phyloP scores from a whole-genome alignment of 495 filamentous ascomycete species.

The Neurospora sp. region DNA sequence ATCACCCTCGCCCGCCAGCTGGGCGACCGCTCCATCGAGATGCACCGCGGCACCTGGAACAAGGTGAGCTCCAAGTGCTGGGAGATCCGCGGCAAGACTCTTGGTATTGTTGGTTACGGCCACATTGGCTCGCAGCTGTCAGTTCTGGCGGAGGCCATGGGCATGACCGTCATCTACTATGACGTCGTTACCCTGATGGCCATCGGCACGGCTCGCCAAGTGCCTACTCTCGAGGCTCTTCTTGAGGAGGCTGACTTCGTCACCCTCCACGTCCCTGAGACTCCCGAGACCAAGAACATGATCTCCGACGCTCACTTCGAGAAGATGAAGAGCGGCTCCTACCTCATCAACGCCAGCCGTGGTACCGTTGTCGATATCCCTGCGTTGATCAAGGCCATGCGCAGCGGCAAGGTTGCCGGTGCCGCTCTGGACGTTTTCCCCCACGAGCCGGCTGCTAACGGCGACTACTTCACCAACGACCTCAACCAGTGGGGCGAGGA shows the following conservation, averaged over 20 bases:
- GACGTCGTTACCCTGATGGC: conserved; percentile 91
- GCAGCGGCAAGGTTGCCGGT: conserved; percentile 79
- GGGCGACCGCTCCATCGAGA: conserved; percentile 85
- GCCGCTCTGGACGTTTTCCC: conserved; percentile 96
- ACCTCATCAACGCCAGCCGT: conserved; percentile 91
- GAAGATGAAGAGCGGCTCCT: conserved; percentile 84
- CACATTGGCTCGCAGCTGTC: conserved; percentile 97
- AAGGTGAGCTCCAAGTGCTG: conserved; percentile 94
- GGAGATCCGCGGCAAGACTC: conserved; percentile 95
- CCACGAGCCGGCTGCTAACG: conserved; percentile 85
- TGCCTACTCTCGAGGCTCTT: conserved; percentile 64
- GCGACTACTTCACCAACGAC: conserved; percentile 82
- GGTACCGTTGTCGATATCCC: conserved; percentile 93
- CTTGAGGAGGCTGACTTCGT: conserved; percentile 81
- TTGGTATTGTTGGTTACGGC: conserved; percentile 94
- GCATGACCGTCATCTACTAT: conserved; percentile 94
- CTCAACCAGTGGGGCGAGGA: conserved; percentile 84
- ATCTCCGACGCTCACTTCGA: conserved; percentile 67
- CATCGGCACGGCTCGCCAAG: conserved; percentile 75
- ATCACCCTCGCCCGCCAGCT: conserved; percentile 86
- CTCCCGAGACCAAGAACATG: conserved; percentile 85
- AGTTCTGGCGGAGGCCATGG: conserved; percentile 93
- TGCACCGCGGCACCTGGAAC: conserved; percentile 95
- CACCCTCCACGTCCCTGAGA: conserved; percentile 87
- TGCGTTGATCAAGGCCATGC: conserved; percentile 80